Evolutionary conservation across 805 yeast species (phyloP).

Genomic region (Nakazawaea anatomiae): DNA sequence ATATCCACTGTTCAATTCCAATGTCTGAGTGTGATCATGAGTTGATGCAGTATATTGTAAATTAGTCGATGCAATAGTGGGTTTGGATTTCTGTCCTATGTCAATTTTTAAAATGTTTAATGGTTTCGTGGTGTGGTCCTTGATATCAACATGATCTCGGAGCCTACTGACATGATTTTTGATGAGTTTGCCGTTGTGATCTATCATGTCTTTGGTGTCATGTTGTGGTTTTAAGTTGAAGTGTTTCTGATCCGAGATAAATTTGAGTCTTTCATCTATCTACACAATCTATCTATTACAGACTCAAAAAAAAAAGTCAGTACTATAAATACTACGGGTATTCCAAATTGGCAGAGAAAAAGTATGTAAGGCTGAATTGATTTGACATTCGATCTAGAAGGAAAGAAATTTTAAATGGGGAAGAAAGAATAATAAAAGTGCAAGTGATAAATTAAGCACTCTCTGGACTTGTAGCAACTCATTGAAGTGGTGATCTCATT

Average conservation of each 20-base stretch:
- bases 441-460: no score
- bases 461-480: no score
- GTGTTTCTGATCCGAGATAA: neutral
- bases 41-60: constrained; percentile 9
- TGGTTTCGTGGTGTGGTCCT: neutral
- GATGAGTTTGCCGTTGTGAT: neutral
- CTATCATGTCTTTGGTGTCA: neutral
- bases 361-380: no score
- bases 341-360: no score
- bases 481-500: no score
- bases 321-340: no score
- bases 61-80: constrained; percentile 9
- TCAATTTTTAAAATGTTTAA: neutral
- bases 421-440: no score
- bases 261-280: neutral
- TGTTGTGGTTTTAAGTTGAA: neutral
- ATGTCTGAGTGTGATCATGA: constrained; percentile 6
- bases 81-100: constrained; percentile 5
- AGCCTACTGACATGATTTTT: neutral
- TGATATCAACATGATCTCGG: neutral
- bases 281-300: no score
- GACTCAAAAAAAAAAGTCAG: no score
- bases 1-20: constrained; percentile 2
- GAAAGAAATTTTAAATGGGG: no score
- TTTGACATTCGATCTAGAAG: no score